These are phyloP conservation scores for Penicillium atrosanguineum DNA, from an alignment of 495 filamentous ascomycete genomes.

Conservation along the genomic window DNA sequence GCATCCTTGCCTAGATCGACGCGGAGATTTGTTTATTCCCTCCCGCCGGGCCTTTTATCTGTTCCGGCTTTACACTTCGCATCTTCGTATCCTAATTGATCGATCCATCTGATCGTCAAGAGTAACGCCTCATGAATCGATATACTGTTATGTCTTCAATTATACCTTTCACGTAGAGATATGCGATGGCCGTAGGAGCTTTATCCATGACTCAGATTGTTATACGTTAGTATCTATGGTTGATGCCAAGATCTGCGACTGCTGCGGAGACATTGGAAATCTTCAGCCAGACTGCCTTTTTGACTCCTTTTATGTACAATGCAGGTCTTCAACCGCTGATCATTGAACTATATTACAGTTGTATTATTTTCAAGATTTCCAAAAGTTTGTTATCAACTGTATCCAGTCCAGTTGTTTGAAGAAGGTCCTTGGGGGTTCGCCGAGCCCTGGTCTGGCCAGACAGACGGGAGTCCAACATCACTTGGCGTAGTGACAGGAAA, in stretches of 20 bases:
- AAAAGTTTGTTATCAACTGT: slow-evolving; percentile 4
- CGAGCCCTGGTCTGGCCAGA: slow-evolving; percentile 11
- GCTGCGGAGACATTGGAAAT: no score
- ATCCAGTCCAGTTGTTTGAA: slow-evolving; percentile 18
- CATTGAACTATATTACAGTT: background rate
- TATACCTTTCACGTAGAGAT: background rate
- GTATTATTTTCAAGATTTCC: background rate
- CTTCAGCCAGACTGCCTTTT: background rate
- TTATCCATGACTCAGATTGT: background rate
- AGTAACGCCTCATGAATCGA: slow-evolving; percentile 48
- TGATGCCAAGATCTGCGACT: no score
- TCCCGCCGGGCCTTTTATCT: slow-evolving; percentile 21
- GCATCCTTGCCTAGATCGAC: slow-evolving; percentile 19
- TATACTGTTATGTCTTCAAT: slow-evolving; percentile 31
- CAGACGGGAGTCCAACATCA: background rate
- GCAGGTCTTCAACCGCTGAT: background rate
- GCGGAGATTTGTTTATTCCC: slow-evolving; percentile 11
- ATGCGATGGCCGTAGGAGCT: background rate
- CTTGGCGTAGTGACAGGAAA: background rate
- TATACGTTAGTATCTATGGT: background rate
- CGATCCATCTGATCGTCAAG: slow-evolving; percentile 29
- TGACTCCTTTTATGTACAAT: background rate
- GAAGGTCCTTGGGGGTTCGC: background rate
- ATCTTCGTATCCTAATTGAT: slow-evolving; percentile 37
- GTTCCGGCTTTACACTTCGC: slow-evolving; percentile 24